Evolutionary conservation across 345 rosid genomes (phyloP).

Genomic region (Syzygium aqueum): DNA sequence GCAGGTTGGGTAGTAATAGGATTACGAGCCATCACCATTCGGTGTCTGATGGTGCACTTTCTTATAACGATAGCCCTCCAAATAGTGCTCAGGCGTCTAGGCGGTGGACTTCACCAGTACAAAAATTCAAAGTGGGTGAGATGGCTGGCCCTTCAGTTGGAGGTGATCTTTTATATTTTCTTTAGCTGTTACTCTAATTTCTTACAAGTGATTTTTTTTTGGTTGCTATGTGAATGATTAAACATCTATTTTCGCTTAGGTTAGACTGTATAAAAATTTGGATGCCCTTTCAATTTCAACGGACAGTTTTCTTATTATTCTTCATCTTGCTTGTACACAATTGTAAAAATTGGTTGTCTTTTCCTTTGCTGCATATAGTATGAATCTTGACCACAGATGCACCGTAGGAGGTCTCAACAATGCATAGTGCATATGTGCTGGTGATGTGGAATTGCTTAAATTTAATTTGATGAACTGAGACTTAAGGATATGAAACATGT

Average conservation of each 20-base stretch:
- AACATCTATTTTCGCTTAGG: neutral
- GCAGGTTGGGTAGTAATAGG: slow-evolving; percentile 36
- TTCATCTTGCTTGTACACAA: neutral
- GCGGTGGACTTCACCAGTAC: slow-evolving; percentile 50
- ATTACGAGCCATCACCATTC: slow-evolving; percentile 52
- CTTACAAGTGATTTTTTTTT: neutral
- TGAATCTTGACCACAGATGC: neutral
- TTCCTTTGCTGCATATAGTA: neutral
- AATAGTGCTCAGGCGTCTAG: slow-evolving; percentile 43
- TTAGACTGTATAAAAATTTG: neutral
- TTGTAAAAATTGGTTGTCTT: neutral
- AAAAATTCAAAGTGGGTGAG: slow-evolving; percentile 30
- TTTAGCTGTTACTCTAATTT: neutral
- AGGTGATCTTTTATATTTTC: slow-evolving; percentile 19
- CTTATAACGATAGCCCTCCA: slow-evolving; percentile 47
- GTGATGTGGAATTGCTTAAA: neutral
- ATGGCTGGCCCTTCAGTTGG: slow-evolving; percentile 28
- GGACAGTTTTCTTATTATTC: neutral
- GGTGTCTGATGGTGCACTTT: slow-evolving; percentile 55
- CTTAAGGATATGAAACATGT: neutral
- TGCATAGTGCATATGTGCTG: neutral
- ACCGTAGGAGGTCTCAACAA: neutral
- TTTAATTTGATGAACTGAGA: neutral
- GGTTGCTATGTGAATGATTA: neutral
- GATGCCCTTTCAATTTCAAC: neutral